A percentile compares a stretch with the other conserved stretches of the same genome.
These are phyloP conservation scores for Colletotrichum karsti DNA, from an alignment of 2,329 filamentous ascomycete genomes.

Conservation along the genomic window DNA sequence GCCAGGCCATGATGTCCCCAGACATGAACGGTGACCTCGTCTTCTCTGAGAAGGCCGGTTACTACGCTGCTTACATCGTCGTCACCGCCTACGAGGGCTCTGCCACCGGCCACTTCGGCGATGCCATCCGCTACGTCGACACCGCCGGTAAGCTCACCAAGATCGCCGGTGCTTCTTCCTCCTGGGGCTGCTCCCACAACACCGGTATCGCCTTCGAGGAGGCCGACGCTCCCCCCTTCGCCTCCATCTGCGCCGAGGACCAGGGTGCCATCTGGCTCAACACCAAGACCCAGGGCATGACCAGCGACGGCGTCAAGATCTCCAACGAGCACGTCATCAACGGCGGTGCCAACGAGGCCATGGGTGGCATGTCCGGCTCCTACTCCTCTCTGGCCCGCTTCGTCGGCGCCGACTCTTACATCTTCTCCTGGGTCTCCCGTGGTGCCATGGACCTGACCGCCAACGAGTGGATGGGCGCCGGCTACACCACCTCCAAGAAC, in stretches of 20 bases:
- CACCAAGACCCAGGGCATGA: slow-evolving; percentile 66
- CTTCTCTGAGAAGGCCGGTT: slow-evolving; percentile 61
- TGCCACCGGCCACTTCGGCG: slow-evolving; percentile 66
- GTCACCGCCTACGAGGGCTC: slow-evolving; percentile 65
- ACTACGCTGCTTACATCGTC: slow-evolving; percentile 71
- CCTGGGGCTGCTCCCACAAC: slow-evolving; percentile 72
- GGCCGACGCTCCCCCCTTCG: slow-evolving; percentile 65
- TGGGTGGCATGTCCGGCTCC: slow-evolving; percentile 71
- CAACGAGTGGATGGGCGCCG: slow-evolving; percentile 66
- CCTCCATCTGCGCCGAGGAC: slow-evolving; percentile 68
- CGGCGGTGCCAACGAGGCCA: slow-evolving; percentile 64
- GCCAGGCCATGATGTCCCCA: slow-evolving; percentile 58
- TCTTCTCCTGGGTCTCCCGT: slow-evolving; percentile 70
- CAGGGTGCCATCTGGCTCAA: slow-evolving; percentile 73
- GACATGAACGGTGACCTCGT: slow-evolving; percentile 71
- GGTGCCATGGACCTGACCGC: slow-evolving; percentile 62
- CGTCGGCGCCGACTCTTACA: slow-evolving; percentile 58
- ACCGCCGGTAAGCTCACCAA: slow-evolving; percentile 59
- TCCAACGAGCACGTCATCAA: slow-evolving; percentile 71
- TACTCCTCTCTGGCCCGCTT: slow-evolving; percentile 67
- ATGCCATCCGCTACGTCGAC: slow-evolving; percentile 54
- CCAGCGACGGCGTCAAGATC: slow-evolving; percentile 61
- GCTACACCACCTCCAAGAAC: slow-evolving; percentile 60
- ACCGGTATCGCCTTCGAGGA: slow-evolving; percentile 71
- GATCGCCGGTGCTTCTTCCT: slow-evolving; percentile 61